Evolutionary conservation across 2,329 filamentous ascomycete genomes (phyloP), one percentile per base, ranked within the genome.

Genomic region (Ophiostoma novo-ulmi): DNA sequence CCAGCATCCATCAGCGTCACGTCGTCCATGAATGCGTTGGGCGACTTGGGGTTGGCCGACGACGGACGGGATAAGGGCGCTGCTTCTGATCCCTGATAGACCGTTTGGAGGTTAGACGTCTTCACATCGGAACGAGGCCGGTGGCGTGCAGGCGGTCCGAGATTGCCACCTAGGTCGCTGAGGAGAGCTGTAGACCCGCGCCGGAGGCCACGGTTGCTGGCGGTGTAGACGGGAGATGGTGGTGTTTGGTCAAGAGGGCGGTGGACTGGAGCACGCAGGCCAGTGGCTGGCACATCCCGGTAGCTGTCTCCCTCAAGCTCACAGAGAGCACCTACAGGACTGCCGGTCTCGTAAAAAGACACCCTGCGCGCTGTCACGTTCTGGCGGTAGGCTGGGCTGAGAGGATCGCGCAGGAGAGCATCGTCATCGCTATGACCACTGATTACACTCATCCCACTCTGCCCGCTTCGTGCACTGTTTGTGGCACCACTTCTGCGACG

Each of bases 341-440:
- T 92, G 31, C 93, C 93, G 0, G 93, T 89, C 74, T 97, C 94
- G 75, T 94, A 93, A 78, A 97, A 94, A 0, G 91, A 92, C 5
- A 95, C 87, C 66, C 85, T 83, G 5, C 85, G 82, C 5, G 87
- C 75, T 11, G 80, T 77, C 3, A 80, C 80, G 70, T 81, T 80
- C 68, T 79, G 81, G 65, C 81, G 77, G 64, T 79, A 77, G 35
- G 80, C 77, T 69, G 79, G 31, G 73, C 22, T 77, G 77, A 48
- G 82, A 78, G 8, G 79, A 76, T 20, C 74, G 68, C 78, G 76
- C 8, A 85, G 74, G 1, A 82, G 80, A 1, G 85, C 83, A 71
- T 79, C 77, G 75, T 87, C 84, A 71, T 79, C 77, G 75, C 74
- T 82, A 76, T 61, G 80, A 73, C 73, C 73, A 69, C 77, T 78